Conservation (phyloP, 73 alveolate species). For the Uronychia binucleata region DNA sequence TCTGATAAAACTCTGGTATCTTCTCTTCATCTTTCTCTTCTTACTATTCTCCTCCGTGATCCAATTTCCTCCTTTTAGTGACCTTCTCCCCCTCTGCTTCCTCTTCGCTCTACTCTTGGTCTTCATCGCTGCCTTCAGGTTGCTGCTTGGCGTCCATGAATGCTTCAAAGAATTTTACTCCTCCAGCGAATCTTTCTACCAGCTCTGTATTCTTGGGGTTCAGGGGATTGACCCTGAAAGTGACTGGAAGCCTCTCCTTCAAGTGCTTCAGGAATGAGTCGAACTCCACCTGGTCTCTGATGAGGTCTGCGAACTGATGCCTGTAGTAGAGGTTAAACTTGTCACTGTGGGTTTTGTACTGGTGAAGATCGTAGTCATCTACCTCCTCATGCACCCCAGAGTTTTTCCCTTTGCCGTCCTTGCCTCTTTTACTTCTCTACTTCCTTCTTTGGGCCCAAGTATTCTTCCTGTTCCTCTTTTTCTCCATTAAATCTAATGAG, state of each 20-base stretch:
- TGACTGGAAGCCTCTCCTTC: conserved; percentile 78
- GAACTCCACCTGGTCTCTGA: conserved; percentile 47
- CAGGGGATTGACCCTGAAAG: conserved; percentile 73
- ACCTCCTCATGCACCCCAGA: not conserved
- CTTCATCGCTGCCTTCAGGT: conserved; percentile 17
- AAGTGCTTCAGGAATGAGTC: conserved; percentile 46
- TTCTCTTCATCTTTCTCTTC: conserved; percentile 35
- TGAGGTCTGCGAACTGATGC: not conserved
- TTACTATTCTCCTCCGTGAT: conserved; percentile 10
- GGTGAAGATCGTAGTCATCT: not conserved
- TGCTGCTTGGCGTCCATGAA: conserved; percentile 40
- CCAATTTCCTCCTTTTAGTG: conserved; percentile 60
- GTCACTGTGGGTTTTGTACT: not conserved
- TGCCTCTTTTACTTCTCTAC: not conserved
- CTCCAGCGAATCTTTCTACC: conserved; percentile 36
- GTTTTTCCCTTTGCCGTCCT: not conserved
- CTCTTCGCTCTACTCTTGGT: conserved; percentile 45
- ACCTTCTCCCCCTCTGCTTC: conserved; percentile 52
- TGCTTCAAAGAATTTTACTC: conserved; percentile 8
- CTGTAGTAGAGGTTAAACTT: not conserved
- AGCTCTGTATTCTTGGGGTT: conserved; percentile 29
- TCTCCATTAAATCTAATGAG: not conserved
- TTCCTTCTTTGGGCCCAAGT: not conserved
- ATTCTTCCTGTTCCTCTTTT: not conserved
- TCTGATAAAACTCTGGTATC: conserved; percentile 43